Percentiles rank a stretch among this genome's conserved stretches.
These are phyloP conservation scores for Phaseolus lunatus DNA, from an alignment of 306 rosid species.

Conservation along the genomic window DNA sequence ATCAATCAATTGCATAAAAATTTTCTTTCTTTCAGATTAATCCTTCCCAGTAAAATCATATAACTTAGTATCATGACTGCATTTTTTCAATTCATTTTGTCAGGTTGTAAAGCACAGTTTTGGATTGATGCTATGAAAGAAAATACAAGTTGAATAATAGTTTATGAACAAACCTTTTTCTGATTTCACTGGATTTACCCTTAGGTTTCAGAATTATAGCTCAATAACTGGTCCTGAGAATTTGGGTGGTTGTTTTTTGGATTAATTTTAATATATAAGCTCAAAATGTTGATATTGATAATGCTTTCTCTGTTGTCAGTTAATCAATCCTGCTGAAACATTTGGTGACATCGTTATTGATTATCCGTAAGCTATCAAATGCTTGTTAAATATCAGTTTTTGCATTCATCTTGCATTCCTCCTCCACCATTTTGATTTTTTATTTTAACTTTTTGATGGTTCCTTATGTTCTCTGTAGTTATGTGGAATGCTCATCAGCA, in stretches of 20 bases:
- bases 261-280: neutral
- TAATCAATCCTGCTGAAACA: constrained; percentile 93
- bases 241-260: constrained; percentile 13
- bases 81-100: constrained; percentile 21
- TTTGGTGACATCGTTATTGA: constrained; percentile 97
- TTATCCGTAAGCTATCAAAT: constrained; percentile 76
- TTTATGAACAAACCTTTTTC: constrained; percentile 31
- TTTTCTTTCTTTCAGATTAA: too few relatives aligned
- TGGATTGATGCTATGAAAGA: constrained; percentile 32
- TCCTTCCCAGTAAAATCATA: neutral
- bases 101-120: constrained; percentile 32
- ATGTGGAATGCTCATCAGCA: constrained; percentile 92
- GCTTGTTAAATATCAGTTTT: constrained; percentile 42
- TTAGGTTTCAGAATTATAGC: constrained; percentile 28
- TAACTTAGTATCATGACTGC: constrained; percentile 28
- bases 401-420: constrained; percentile 4
- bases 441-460: constrained; percentile 12
- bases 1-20: too few relatives aligned
- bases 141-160: constrained; percentile 18
- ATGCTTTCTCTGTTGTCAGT: constrained; percentile 58
- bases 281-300: constrained; percentile 34
- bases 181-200: constrained; percentile 6
- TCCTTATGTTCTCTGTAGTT: constrained; percentile 52
- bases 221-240: constrained; percentile 27
- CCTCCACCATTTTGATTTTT: constrained; percentile 14